A percentile compares a stretch with the other conserved stretches of the same genome.
These are phyloP conservation scores for Lipomyces kockii DNA, from an alignment of 805 yeast species.

Conservation along the genomic window DNA sequence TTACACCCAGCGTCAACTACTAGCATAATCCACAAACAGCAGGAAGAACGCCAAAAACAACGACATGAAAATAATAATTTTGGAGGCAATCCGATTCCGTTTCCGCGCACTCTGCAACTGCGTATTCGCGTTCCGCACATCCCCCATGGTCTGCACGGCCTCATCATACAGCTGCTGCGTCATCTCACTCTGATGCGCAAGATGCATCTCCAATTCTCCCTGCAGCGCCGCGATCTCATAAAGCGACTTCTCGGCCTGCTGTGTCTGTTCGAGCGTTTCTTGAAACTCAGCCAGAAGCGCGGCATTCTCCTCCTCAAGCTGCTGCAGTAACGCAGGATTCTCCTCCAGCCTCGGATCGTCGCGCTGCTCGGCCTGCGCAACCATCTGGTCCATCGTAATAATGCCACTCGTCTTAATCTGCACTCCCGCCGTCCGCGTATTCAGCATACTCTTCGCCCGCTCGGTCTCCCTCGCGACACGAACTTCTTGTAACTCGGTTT, in stretches of 20 bases:
- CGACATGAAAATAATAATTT: slow-evolving; percentile 59
- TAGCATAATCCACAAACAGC: slow-evolving; percentile 46
- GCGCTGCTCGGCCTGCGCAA: slow-evolving; percentile 3
- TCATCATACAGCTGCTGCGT: slow-evolving; percentile 66
- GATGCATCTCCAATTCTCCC: slow-evolving; percentile 72
- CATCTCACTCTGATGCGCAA: slow-evolving; percentile 71
- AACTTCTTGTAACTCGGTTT: slow-evolving; percentile 46
- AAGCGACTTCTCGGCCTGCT: slow-evolving; percentile 48
- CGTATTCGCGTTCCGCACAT: slow-evolving; percentile 72
- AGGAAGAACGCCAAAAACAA: slow-evolving; percentile 60
- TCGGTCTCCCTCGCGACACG: slow-evolving; percentile 43
- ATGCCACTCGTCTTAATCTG: neutral
- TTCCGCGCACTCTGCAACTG: slow-evolving; percentile 70
- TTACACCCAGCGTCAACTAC: neutral
- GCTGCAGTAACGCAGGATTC: slow-evolving; percentile 38
- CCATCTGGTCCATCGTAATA: slow-evolving; percentile 12
- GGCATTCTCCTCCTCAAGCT: slow-evolving; percentile 46
- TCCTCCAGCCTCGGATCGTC: neutral
- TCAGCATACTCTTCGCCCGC: slow-evolving; percentile 35
- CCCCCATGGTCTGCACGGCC: slow-evolving; percentile 67
- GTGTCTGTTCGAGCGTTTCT: slow-evolving; percentile 46
- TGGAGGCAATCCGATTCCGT: slow-evolving; percentile 65
- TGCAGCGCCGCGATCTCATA: slow-evolving; percentile 75
- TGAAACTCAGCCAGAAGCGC: slow-evolving; percentile 47
- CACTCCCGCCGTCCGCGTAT: slow-evolving; percentile 12